Percentiles rank a stretch among this genome's conserved stretches.
Conservation (phyloP, 345 rosid species). For the Rubroshorea leprosula region DNA sequence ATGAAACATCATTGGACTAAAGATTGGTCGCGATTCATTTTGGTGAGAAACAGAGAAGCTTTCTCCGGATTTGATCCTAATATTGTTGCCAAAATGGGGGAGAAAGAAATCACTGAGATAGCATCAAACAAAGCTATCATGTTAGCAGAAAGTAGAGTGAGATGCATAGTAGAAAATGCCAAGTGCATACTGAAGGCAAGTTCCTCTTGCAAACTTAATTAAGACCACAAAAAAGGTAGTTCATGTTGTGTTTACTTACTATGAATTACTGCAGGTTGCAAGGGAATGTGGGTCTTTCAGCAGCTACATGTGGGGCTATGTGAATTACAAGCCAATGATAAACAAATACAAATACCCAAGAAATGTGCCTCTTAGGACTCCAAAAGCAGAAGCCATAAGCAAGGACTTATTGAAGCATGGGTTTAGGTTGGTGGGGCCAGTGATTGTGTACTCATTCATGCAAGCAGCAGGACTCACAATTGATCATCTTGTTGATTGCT, state of each 20-base stretch:
- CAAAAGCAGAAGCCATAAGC: slow-evolving; percentile 87
- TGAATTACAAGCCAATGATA: slow-evolving; percentile 71
- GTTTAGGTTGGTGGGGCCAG: slow-evolving; percentile 88
- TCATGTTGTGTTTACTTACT: background rate
- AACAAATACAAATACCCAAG: slow-evolving; percentile 68
- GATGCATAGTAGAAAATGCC: slow-evolving; percentile 85
- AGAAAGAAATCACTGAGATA: slow-evolving; percentile 64
- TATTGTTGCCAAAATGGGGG: slow-evolving; percentile 75
- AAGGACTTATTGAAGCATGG: slow-evolving; percentile 75
- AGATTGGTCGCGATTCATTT: too few relatives aligned
- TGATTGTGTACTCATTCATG: slow-evolving; percentile 87
- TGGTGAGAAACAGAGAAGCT: slow-evolving; percentile 45
- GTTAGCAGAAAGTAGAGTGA: slow-evolving; percentile 74
- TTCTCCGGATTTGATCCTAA: slow-evolving; percentile 75
- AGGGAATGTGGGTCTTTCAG: slow-evolving; percentile 85
- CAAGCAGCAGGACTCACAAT: slow-evolving; percentile 90
- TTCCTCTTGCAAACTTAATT: background rate
- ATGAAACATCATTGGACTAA: too few relatives aligned
- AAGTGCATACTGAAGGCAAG: slow-evolving; percentile 80
- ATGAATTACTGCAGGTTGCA: slow-evolving; percentile 35
- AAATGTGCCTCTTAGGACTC: slow-evolving; percentile 71
- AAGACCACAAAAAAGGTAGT: background rate
- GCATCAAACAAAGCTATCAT: slow-evolving; percentile 67
- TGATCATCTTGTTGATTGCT: slow-evolving; percentile 87
- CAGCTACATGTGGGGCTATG: slow-evolving; percentile 76